Base-by-base conservation (phyloP, 2,329 filamentous ascomycete species). In the Metarhizium humberi region DNA sequence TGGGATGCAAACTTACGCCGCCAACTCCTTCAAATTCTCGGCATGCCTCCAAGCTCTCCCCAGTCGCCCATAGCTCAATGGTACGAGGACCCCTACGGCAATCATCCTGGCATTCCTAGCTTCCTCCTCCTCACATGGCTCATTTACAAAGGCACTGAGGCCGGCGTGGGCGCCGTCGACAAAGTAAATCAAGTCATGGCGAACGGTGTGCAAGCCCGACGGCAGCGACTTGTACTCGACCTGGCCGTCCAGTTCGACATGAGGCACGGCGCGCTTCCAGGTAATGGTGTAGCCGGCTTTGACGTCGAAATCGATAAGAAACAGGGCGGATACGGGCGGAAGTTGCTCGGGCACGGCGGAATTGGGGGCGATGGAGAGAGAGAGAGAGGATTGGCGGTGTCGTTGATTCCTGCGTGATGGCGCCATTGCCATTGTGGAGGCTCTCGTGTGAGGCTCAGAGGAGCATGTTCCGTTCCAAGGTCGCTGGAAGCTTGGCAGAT, bases 211-310 rank as follows among this genome's bases (percentile, higher is more conserved):
- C 51, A 96, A 73, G 29, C 94, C 94, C 0, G 92, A 97, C 2
- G 94, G 94, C 50, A 99, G 79, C 58, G 90, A 95, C 73, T 96
- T 97, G 80, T 91, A 99, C 73, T 99, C 94, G 65, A 96, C 90
- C 29, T 88, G 84, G 55, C 90, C 90, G 62, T 95, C 89, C 51
- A 97, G 80, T 71, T 81, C 78, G 73, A 92, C 79, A 51, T 82
- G 85, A 14, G 84, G 77, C 1, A 83, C 73, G 13, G 86, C 82
- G 61, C 82, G 84, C 70, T 95, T 90, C 94, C 94, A 97, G 40
- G 84, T 83, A 66, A 97, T 87, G 49, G 90, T 95, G 72, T 86
- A 95, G 75, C 91, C 91, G 65, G 90, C 87, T 71, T 92, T 94
- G 73, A 92, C 87, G 72, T 96, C 91, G 74, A 96, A 96, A 67